These are phyloP conservation scores for Pelargonium fulgidum DNA, from an alignment of 441 rosid species.

Conservation along the genomic window DNA sequence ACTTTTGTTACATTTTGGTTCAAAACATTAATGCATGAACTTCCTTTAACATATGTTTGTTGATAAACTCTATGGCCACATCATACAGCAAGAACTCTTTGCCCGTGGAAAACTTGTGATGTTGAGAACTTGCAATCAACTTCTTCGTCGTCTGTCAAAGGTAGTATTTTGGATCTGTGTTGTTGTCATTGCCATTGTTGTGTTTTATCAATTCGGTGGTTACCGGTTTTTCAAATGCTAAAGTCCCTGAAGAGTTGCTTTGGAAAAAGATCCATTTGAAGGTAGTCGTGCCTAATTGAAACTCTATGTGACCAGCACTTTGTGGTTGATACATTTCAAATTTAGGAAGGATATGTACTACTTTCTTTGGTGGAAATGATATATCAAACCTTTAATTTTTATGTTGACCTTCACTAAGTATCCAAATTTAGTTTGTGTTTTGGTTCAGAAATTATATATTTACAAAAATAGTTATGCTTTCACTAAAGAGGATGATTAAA, in stretches of 20 bases:
- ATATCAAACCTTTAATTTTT: not conserved
- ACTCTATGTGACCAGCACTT: too few relatives aligned
- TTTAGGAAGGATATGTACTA: not conserved
- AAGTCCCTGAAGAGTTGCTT: not conserved
- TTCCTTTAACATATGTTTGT: not conserved
- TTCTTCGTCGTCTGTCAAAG: slow-evolving; percentile 97
- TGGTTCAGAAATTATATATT: too few relatives aligned
- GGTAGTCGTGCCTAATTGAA: too few relatives aligned
- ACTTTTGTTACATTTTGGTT: slow-evolving; percentile 7
- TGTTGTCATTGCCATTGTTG: not conserved
- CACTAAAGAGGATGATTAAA: too few relatives aligned
- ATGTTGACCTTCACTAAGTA: too few relatives aligned
- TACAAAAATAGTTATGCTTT: too few relatives aligned
- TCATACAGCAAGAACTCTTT: slow-evolving; percentile 85
- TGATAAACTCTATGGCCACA: slow-evolving; percentile 9
- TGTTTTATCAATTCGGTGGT: not conserved
- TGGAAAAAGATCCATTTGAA: too few relatives aligned
- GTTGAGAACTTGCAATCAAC: slow-evolving; percentile 99
- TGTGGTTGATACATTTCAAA: not conserved
- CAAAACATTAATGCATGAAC: not conserved
- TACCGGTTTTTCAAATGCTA: not conserved
- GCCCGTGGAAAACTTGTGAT: slow-evolving; percentile 98
- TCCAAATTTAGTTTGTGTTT: too few relatives aligned
- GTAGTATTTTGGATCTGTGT: slow-evolving; percentile 22
- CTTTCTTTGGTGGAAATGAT: slow-evolving; percentile 1